phyloP scores from a whole-genome alignment of 805 yeast species.

The Wickerhamiella lipophila region DNA sequence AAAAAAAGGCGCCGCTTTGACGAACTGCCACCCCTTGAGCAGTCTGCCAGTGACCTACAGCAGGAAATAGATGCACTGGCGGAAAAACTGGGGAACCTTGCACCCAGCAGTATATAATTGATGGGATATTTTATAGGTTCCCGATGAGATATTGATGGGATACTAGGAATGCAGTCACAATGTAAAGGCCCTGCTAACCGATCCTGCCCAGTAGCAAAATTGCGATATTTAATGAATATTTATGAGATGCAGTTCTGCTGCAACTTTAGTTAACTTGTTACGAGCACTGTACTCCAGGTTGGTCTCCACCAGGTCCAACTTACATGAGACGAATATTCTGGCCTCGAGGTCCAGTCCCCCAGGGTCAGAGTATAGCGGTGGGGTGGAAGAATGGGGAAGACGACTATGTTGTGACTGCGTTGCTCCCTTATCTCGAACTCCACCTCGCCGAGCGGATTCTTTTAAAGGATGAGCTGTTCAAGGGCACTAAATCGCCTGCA shows the following conservation, averaged over 20 bases:
- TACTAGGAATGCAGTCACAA: too few relatives aligned
- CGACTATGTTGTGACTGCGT: conserved; percentile 19
- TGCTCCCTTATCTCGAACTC: conserved; percentile 16
- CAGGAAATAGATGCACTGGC: conserved; percentile 35
- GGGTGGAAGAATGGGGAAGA: conserved; percentile 19
- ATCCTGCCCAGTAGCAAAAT: too few relatives aligned
- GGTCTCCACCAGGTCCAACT: too few relatives aligned
- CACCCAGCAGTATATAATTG: conserved; percentile 16
- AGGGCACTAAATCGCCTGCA: conserved; percentile 11
- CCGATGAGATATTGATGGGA: too few relatives aligned
- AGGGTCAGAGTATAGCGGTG: conserved; percentile 12
- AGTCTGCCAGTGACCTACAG: conserved; percentile 45
- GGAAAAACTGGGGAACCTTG: conserved; percentile 44
- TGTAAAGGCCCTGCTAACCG: too few relatives aligned
- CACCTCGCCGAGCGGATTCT: conserved; percentile 15
- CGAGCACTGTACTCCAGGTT: too few relatives aligned
- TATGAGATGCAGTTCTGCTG: too few relatives aligned
- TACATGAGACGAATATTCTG: conserved; percentile 14
- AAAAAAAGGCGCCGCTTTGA: conserved; percentile 64
- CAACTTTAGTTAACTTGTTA: too few relatives aligned
- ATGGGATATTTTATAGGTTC: too few relatives aligned
- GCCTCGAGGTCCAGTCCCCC: conserved; percentile 9
- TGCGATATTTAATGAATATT: background rate
- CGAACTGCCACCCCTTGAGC: conserved; percentile 49
- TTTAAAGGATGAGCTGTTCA: conserved; percentile 16